Conservation (phyloP, 2,329 filamentous ascomycete species). For the Paecilomyces dactylethromorphus region DNA sequence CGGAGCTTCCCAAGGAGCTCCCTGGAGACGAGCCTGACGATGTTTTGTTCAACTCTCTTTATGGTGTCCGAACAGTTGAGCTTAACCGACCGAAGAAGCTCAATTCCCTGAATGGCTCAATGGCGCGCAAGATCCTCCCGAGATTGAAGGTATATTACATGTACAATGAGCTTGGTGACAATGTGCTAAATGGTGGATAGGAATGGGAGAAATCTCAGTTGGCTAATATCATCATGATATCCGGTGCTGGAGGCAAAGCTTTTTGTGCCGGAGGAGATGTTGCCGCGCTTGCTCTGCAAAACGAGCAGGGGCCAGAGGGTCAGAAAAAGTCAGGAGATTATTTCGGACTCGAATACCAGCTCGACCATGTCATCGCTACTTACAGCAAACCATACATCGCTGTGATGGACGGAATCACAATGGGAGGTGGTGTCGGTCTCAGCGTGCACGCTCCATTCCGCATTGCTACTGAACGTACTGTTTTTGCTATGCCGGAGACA, state of each 20-base stretch:
- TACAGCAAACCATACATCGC: constrained; percentile 90
- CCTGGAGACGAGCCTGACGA: constrained; percentile 73
- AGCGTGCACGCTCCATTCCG: constrained; percentile 93
- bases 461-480: constrained; percentile 89
- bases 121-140: constrained; percentile 90
- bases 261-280: constrained; percentile 96
- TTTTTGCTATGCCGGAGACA: constrained; percentile 98
- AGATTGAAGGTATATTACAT: constrained; percentile 54
- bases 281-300: constrained; percentile 66
- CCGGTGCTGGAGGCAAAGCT: constrained; percentile 76
- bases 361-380: constrained; percentile 91
- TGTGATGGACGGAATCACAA: constrained; percentile 96
- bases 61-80: constrained; percentile 85
- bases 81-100: constrained; percentile 89
- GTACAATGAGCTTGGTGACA: constrained; percentile 4
- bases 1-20: constrained; percentile 45
- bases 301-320: constrained; percentile 60
- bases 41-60: constrained; percentile 84
- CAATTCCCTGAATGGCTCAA: constrained; percentile 88
- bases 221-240: constrained; percentile 87
- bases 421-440: constrained; percentile 94
- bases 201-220: constrained; percentile 96
- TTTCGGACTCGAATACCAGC: constrained; percentile 91
- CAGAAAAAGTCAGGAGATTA: constrained; percentile 72
- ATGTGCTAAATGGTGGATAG: constrained; percentile 17